Conservation (phyloP, 257 asterid species). For the Fraxinus pennsylvanica region DNA sequence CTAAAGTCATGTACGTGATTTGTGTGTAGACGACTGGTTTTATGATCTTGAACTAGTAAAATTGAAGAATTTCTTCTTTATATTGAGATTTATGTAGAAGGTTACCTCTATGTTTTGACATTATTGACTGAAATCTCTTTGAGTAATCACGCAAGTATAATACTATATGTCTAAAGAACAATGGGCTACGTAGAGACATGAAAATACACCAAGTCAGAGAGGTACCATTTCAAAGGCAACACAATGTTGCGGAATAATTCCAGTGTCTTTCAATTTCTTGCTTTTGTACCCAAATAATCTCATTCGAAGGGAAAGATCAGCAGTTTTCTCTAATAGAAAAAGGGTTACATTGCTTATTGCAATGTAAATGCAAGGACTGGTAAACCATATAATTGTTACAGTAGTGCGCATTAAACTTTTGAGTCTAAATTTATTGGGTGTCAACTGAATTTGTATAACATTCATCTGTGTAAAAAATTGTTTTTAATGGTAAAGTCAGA, state of each 20-base stretch:
- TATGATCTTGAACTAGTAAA: too few species aligned
- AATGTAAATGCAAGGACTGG: background rate
- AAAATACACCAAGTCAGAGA: background rate
- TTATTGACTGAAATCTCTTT: too few species aligned
- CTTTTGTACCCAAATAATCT: background rate
- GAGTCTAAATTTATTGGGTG: background rate
- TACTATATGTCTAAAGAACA: background rate
- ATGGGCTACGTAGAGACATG: background rate
- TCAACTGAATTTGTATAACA: too few species aligned
- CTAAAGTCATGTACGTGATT: too few species aligned
- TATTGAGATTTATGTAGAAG: too few species aligned
- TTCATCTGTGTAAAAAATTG: too few species aligned
- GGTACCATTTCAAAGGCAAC: background rate
- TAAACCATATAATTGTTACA: background rate
- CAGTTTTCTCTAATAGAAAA: background rate
- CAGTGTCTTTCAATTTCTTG: background rate
- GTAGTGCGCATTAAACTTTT: background rate
- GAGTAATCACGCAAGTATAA: background rate
- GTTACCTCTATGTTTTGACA: too few species aligned
- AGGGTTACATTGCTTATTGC: conserved; percentile 1
- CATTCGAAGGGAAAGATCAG: background rate
- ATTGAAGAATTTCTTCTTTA: too few species aligned
- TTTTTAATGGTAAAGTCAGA: too few species aligned
- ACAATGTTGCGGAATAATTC: background rate
- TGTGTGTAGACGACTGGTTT: too few species aligned